These are phyloP conservation scores for Saccharomyces hybrid DNA, from an alignment of 1,139 yeast species.

Conservation along the genomic window DNA sequence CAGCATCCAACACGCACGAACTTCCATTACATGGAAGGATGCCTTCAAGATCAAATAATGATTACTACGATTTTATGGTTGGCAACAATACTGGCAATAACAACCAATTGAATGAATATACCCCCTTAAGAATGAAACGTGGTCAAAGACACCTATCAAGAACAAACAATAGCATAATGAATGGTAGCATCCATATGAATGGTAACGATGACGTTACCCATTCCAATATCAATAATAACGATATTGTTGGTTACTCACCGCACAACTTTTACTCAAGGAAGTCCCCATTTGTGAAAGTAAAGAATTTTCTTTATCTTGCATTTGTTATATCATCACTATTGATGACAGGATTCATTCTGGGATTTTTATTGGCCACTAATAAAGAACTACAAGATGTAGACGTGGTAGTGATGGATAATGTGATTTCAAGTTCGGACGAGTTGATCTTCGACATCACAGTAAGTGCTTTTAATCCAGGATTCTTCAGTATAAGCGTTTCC, in stretches of 20 bases:
- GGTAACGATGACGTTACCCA: slow-evolving; percentile 7
- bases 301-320: slow-evolving; percentile 50
- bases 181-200: slow-evolving; percentile 7
- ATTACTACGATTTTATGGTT: slow-evolving; percentile 5
- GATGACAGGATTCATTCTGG: slow-evolving; percentile 67
- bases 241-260: slow-evolving; percentile 46
- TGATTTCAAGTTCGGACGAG: slow-evolving; percentile 79
- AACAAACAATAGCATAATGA: slow-evolving; percentile 9
- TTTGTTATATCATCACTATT: slow-evolving; percentile 48
- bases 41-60: background rate
- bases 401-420: slow-evolving; percentile 54
- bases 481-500: slow-evolving; percentile 56
- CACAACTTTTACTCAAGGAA: slow-evolving; percentile 40
- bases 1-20: background rate
- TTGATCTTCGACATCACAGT: slow-evolving; percentile 70
- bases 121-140: slow-evolving; percentile 10
- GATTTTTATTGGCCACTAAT: slow-evolving; percentile 79
- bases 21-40: slow-evolving; percentile 1
- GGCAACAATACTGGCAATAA: slow-evolving; percentile 3
- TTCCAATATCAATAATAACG: background rate
- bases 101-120: slow-evolving; percentile 9
- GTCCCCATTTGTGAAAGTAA: slow-evolving; percentile 32
- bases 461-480: slow-evolving; percentile 83
- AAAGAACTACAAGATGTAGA: slow-evolving; percentile 69
- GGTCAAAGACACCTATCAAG: background rate